A percentile compares a stretch with the other conserved stretches of the same genome.
These are phyloP conservation scores for Neoboletus magnificus DNA, from an alignment of 768 basidiomycete species.

Conservation along the genomic window DNA sequence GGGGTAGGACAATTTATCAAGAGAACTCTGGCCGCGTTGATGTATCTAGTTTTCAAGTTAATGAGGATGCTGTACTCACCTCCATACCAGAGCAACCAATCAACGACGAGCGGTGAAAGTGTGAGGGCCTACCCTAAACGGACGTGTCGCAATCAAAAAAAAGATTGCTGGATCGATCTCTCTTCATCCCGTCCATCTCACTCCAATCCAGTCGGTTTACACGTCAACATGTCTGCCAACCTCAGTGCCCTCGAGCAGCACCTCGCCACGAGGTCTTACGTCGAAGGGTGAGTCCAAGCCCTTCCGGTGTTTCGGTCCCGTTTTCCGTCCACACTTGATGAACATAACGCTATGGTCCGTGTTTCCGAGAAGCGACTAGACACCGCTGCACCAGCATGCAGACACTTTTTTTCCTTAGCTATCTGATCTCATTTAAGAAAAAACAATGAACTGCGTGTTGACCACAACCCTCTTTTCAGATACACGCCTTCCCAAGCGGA, in stretches of 20 bases:
- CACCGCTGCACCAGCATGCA: slow-evolving; percentile 77
- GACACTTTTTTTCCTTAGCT: slow-evolving; percentile 69
- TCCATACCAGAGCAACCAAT: slow-evolving; percentile 10
- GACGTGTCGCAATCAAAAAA: slow-evolving; percentile 15
- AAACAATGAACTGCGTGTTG: slow-evolving; percentile 4
- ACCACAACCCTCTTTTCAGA: slow-evolving; percentile 38
- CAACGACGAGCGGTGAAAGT: slow-evolving; percentile 1
- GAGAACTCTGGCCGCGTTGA: not conserved
- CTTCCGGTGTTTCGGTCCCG: slow-evolving; percentile 1
- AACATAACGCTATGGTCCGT: slow-evolving; percentile 87
- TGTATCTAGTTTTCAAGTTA: not conserved
- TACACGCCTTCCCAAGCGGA: slow-evolving; percentile 93
- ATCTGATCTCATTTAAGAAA: slow-evolving; percentile 48
- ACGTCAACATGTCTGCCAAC: slow-evolving; percentile 58
- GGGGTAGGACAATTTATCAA: not conserved
- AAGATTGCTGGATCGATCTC: slow-evolving; percentile 21
- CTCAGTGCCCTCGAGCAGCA: slow-evolving; percentile 77
- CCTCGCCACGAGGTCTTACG: slow-evolving; percentile 83
- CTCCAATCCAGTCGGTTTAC: slow-evolving; percentile 1
- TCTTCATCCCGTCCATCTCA: slow-evolving; percentile 30
- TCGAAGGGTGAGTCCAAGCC: slow-evolving; percentile 74
- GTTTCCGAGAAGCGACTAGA: slow-evolving; percentile 96
- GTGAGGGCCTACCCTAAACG: slow-evolving; percentile 33
- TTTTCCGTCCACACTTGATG: slow-evolving; percentile 47
- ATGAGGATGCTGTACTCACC: not conserved